A percentile compares a stretch with the other conserved stretches of the same genome.
phyloP scores from a whole-genome alignment of 2,329 filamentous ascomycete species.

The Trichoderma aggressivum region DNA sequence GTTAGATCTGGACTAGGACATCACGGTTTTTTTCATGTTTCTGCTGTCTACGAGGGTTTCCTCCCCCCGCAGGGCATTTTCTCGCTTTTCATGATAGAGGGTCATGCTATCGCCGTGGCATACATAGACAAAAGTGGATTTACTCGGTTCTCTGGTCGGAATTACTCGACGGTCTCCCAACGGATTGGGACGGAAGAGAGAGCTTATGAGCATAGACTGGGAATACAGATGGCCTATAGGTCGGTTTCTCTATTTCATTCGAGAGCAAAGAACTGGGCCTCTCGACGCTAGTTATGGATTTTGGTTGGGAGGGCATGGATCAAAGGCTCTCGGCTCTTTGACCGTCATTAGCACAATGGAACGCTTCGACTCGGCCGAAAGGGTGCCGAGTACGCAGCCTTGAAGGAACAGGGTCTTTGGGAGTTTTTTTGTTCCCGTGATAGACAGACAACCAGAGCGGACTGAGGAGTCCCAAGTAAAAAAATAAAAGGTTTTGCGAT shows the following conservation, averaged over 20 bases:
- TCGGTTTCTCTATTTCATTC: slow-evolving; percentile 34
- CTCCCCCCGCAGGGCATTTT: slow-evolving; percentile 37
- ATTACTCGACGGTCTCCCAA: slow-evolving; percentile 34
- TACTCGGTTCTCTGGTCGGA: slow-evolving; percentile 55
- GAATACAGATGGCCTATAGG: slow-evolving; percentile 33
- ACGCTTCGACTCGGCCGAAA: slow-evolving; percentile 32
- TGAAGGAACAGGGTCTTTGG: slow-evolving; percentile 18
- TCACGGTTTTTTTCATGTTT: slow-evolving; percentile 36
- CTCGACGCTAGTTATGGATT: slow-evolving; percentile 39
- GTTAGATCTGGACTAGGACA: slow-evolving; percentile 35
- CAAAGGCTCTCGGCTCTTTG: slow-evolving; percentile 28
- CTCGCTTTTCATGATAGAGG: slow-evolving; percentile 42
- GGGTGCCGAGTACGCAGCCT: slow-evolving; percentile 22
- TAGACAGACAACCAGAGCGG: slow-evolving; percentile 35
- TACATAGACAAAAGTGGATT: slow-evolving; percentile 65
- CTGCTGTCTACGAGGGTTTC: slow-evolving; percentile 37
- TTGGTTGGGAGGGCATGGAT: slow-evolving; percentile 34
- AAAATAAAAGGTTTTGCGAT: slow-evolving; percentile 30
- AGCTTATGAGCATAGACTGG: slow-evolving; percentile 34
- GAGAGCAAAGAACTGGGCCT: slow-evolving; percentile 38
- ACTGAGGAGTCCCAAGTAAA: slow-evolving; percentile 41
- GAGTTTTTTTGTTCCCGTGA: slow-evolving; percentile 21
- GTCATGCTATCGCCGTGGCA: slow-evolving; percentile 45
- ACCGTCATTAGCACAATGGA: slow-evolving; percentile 24
- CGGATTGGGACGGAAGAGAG: slow-evolving; percentile 33